Evolutionary conservation across 1,139 yeast genomes (phyloP), one percentile per base, ranked within the genome.

Genomic region (Candida pseudoviswanathii): DNA sequence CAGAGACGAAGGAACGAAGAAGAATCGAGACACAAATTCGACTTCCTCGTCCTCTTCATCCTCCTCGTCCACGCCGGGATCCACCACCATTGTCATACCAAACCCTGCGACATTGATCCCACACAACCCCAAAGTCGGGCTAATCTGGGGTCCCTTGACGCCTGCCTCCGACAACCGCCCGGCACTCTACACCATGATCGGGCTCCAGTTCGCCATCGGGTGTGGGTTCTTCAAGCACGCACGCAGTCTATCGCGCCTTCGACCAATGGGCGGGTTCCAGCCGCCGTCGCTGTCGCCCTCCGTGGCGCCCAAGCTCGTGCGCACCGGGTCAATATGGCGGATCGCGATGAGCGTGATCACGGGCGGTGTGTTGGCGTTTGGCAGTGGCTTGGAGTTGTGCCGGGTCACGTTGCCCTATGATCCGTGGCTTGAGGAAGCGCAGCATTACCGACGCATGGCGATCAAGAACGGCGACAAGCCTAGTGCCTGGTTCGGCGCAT

Each of bases 361-460:
- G 2, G 77, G 76, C 2, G 43, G 64, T 1, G 51, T 56, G 26
- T 56, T 68, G 27, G 56, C 71, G 2, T 67, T 68, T 51, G 68
- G 70, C 26, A 59, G 76, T 25, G 81, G 81, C 6, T 61, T 84
- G 30, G 89, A 84, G 56, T 55, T 73, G 5, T 68, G 79, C 30
- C 65, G 89, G 47, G 58, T 82, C 45, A 56, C 68, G 4, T 57
- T 81, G 5, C 78, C 84, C 2, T 78, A 78, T 59, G 89, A 84
- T 58, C 89, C 89, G 2, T 84, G 88, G 87, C 71, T 62, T 44
- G 86, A 82, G 43, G 88, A 84, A 58, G 85, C 86, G 2, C 68
- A 62, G 47, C 62, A 65, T 40, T 80, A 80, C 47, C 71, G 85
- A 44, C 70, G 71, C 3, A 61, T 73, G 41, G 81, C 84, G 1